Conservation (phyloP, 208 protist genomes). For the Crithidia mellificae region DNA sequence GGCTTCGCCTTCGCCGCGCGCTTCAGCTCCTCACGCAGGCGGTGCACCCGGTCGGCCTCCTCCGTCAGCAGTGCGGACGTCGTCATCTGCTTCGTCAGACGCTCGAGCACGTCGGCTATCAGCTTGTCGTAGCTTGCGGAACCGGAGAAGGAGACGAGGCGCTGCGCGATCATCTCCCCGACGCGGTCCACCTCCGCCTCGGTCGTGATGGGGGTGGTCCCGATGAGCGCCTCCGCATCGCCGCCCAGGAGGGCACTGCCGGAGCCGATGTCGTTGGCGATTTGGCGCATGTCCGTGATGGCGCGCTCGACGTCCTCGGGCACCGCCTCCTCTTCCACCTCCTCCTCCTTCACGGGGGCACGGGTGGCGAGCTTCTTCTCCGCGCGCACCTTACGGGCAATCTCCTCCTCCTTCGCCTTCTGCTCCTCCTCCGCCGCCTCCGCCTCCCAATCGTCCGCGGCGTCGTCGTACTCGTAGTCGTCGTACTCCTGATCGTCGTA, state of each 20-base stretch:
- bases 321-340: constrained; percentile 50
- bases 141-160: constrained; percentile 41
- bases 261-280: constrained; percentile 51
- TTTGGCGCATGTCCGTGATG: constrained; percentile 58
- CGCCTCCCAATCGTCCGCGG: constrained; percentile 84
- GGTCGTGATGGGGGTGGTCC: constrained; percentile 38
- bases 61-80: constrained; percentile 40
- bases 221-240: constrained; percentile 37
- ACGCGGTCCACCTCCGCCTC: constrained; percentile 44
- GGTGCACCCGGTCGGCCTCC: constrained; percentile 48
- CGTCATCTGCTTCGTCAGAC: constrained; percentile 50
- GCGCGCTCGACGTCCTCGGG: constrained; percentile 53
- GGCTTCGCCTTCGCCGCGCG: constrained; percentile 42
- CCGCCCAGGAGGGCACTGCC: constrained; percentile 37
- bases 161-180: constrained; percentile 62
- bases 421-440: constrained; percentile 71
- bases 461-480: constrained; percentile 74
- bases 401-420: constrained; percentile 51
- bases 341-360: constrained; percentile 46
- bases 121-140: constrained; percentile 53
- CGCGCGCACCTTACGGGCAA: constrained; percentile 41
- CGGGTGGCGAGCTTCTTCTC: constrained; percentile 73
- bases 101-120: constrained; percentile 50
- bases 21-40: constrained; percentile 53
- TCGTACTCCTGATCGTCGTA: constrained; percentile 48